Evolutionary conservation across 2,329 filamentous ascomycete genomes (phyloP).

Genomic region (Delphinella strobiligena): DNA sequence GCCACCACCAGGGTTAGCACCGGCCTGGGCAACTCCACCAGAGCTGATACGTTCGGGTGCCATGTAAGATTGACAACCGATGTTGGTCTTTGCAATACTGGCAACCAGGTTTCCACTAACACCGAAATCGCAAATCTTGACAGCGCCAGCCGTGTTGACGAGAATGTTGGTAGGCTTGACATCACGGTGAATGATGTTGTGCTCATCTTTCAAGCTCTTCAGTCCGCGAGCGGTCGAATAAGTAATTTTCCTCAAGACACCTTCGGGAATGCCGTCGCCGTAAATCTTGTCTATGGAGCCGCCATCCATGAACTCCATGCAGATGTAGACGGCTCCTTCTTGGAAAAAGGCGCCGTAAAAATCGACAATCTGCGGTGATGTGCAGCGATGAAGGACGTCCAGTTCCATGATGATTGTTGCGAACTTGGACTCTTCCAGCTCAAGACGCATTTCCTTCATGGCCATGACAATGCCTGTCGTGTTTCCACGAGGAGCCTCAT

Average conservation of each 20-base stretch:
- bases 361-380: slow-evolving; percentile 94
- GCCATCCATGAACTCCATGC: slow-evolving; percentile 98
- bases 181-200: slow-evolving; percentile 98
- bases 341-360: slow-evolving; percentile 99
- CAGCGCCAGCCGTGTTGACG: slow-evolving; percentile 74
- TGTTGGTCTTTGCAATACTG: slow-evolving; percentile 96
- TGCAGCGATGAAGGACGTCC: slow-evolving; percentile 86
- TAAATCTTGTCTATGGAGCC: slow-evolving; percentile 97
- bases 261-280: slow-evolving; percentile 77
- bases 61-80: slow-evolving; percentile 99
- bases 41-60: slow-evolving; percentile 90
- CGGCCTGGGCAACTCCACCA: slow-evolving; percentile 62
- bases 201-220: slow-evolving; percentile 88
- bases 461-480: slow-evolving; percentile 78
- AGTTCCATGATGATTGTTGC: slow-evolving; percentile 95
- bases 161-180: slow-evolving; percentile 99
- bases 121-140: slow-evolving; percentile 98
- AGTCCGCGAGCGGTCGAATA: slow-evolving; percentile 81
- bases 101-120: slow-evolving; percentile 94
- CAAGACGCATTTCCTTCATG: slow-evolving; percentile 96
- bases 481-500: slow-evolving; percentile 28
- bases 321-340: slow-evolving; percentile 97
- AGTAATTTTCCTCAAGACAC: slow-evolving; percentile 78
- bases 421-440: slow-evolving; percentile 94
- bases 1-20: slow-evolving; percentile 57